Percentiles rank a stretch among this genome's conserved stretches.
These are phyloP conservation scores for Eutrema japonicum DNA, from an alignment of 345 rosid genomes.

Conservation along the genomic window DNA sequence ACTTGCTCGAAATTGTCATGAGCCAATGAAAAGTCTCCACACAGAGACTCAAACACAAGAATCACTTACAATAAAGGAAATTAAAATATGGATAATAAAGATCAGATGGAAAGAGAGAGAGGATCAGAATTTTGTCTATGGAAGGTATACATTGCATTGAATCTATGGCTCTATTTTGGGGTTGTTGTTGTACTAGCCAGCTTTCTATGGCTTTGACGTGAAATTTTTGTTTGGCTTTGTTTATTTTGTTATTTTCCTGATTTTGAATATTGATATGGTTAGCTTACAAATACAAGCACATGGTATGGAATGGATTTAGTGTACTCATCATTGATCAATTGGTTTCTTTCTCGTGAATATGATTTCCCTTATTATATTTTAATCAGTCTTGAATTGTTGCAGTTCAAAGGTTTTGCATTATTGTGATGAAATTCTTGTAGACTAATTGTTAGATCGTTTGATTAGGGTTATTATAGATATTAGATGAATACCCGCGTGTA, in stretches of 20 bases:
- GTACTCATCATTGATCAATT: slow-evolving; percentile 5
- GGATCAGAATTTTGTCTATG: slow-evolving; percentile 31
- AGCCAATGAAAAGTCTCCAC: slow-evolving; percentile 33
- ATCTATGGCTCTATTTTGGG: slow-evolving; percentile 27
- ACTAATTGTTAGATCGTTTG: background rate
- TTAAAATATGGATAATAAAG: slow-evolving; percentile 14
- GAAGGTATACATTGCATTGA: slow-evolving; percentile 35
- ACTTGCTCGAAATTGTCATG: slow-evolving; percentile 35
- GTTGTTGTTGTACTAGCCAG: slow-evolving; percentile 45
- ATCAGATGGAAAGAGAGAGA: slow-evolving; percentile 39
- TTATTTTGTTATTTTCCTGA: background rate
- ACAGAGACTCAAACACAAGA: slow-evolving; percentile 15
- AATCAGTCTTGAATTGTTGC: slow-evolving; percentile 6
- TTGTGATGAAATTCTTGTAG: slow-evolving; percentile 17
- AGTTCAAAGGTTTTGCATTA: slow-evolving; percentile 14
- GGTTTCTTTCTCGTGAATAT: slow-evolving; percentile 4
- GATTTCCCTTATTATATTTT: background rate
- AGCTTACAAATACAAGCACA: slow-evolving; percentile 30
- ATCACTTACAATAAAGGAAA: slow-evolving; percentile 26
- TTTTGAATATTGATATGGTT: slow-evolving; percentile 4
- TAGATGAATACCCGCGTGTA: too few species aligned
- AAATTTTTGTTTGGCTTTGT: background rate
- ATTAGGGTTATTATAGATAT: background rate
- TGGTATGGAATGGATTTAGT: background rate
- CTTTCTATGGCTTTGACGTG: slow-evolving; percentile 29